Conservation (phyloP, 805 yeast genomes). For the Phaffomyces thermotolerans region DNA sequence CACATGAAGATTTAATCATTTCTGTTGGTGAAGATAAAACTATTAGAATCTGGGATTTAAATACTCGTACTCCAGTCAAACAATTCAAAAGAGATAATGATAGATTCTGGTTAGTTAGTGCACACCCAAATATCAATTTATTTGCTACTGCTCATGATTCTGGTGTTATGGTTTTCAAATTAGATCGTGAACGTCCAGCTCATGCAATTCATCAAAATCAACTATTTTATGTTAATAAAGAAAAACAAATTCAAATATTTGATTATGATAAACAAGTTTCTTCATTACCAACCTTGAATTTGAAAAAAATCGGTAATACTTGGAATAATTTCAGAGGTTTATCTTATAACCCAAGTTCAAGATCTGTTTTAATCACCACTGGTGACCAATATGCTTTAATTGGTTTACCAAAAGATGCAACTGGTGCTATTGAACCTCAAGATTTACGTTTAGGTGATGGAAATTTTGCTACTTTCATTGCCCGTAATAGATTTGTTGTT, state of each 20-base stretch:
- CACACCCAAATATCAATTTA: constrained; percentile 85
- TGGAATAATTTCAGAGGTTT: constrained; percentile 83
- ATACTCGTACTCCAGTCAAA: constrained; percentile 87
- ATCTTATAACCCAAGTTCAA: constrained; percentile 89
- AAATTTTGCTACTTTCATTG: constrained; percentile 80
- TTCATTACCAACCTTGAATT: constrained; percentile 71
- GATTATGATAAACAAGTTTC: constrained; percentile 59
- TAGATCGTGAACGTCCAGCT: constrained; percentile 98
- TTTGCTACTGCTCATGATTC: constrained; percentile 96
- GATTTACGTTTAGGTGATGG: constrained; percentile 75
- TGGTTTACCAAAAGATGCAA: constrained; percentile 73
- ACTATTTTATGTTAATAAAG: constrained; percentile 69
- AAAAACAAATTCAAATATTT: constrained; percentile 77
- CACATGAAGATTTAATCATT: constrained; percentile 82
- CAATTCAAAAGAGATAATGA: constrained; percentile 92
- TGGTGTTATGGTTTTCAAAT: constrained; percentile 96
- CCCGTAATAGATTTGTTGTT: constrained; percentile 90
- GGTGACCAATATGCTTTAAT: constrained; percentile 72
- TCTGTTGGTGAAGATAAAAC: constrained; percentile 97
- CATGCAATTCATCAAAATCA: constrained; percentile 63
- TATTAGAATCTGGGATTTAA: constrained; percentile 93
- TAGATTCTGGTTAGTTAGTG: constrained; percentile 86
- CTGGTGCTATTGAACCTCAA: constrained; percentile 93
- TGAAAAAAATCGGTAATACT: constrained; percentile 76
- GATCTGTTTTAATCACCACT: constrained; percentile 74